Evolutionary conservation across 495 filamentous ascomycete genomes (phyloP), one percentile per base, ranked within the genome.

Genomic region (Penicillium odoratum): DNA sequence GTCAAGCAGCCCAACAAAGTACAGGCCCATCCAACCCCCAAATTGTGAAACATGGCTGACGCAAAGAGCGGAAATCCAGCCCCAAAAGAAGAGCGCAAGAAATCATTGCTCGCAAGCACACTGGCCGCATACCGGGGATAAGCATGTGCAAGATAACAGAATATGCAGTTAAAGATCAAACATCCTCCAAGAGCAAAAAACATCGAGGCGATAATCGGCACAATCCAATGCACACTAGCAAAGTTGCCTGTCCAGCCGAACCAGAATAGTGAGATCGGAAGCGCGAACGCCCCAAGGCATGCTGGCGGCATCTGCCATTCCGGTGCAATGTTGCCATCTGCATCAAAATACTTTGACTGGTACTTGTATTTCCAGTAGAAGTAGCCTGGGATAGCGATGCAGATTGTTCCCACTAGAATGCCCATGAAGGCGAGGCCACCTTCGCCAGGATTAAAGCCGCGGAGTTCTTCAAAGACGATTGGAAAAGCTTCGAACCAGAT

Each of bases 1-100:
- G 67, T 56, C 53, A 90, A 69, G 46, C 82, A 87, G 0, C 78
- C 87, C n/a, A 88, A 75, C 33, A 87, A 68, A 34, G 72, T 81
- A 36, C 80, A 84, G 3, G 84, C 87, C 72, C 85, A 88, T 0
- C 75, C 81, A 8, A 88, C 78, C 0, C 86, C 88, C 9, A 88
- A 65, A 48, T 81, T 83, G 44, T 82, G 76, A 51, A 84, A 88
- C 79, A 81, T 69, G 0, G 52, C 50, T 4, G 60, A 52, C 8
- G 78, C 77, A 53, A 82, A 81, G 0, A 83, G 66, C 0, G 79
- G 80, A 56, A 82, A 82, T 0, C 71, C 78, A 9, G 74, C 79
- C 6, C 78, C 81, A 56, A 83, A 80, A 0, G 65, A 57, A 3
- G 67, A 73, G 13, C 81, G 58, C 53, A 81, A 58, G 34, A 84